Evolutionary conservation across 768 basidiomycete species (phyloP).

Genomic region (Phanerochaete carnosa): DNA sequence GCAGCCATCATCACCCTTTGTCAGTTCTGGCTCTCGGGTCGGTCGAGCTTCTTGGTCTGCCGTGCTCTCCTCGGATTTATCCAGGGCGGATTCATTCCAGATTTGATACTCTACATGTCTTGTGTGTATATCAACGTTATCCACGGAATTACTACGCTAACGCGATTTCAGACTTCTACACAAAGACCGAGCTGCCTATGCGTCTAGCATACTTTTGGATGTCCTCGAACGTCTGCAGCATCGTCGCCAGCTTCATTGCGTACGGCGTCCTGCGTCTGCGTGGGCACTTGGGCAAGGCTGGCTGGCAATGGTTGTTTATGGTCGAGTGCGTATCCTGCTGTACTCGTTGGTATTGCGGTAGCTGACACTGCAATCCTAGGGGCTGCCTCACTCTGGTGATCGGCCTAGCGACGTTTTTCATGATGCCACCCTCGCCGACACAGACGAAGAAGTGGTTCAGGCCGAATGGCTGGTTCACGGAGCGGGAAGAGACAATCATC

Average conservation of each 20-base stretch:
- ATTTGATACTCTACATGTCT: slow-evolving; percentile 52
- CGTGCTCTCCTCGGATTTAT: slow-evolving; percentile 41
- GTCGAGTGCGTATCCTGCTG: slow-evolving; percentile 47
- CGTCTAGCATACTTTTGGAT: slow-evolving; percentile 19
- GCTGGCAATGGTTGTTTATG: slow-evolving; percentile 62
- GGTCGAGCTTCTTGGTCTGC: slow-evolving; percentile 43
- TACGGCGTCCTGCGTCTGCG: slow-evolving; percentile 61
- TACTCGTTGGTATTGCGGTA: slow-evolving; percentile 31
- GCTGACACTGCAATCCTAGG: slow-evolving; percentile 26
- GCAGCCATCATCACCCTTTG: slow-evolving; percentile 46
- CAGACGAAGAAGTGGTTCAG: slow-evolving; percentile 53
- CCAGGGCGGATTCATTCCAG: slow-evolving; percentile 41
- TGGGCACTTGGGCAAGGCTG: slow-evolving; percentile 47
- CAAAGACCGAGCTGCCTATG: slow-evolving; percentile 38
- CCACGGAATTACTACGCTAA: not conserved
- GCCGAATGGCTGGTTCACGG: slow-evolving; percentile 60
- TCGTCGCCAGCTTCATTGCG: slow-evolving; percentile 46
- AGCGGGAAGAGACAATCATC: slow-evolving; percentile 49
- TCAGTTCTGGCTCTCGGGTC: slow-evolving; percentile 54
- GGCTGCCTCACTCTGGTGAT: slow-evolving; percentile 44
- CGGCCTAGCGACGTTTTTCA: slow-evolving; percentile 46
- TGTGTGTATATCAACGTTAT: slow-evolving; percentile 22
- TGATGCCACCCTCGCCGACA: slow-evolving; percentile 58
- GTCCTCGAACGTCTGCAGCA: slow-evolving; percentile 9
- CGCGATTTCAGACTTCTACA: slow-evolving; percentile 43